Base-by-base conservation (phyloP, 306 rosid genomes). In the Biancaea sappan region DNA sequence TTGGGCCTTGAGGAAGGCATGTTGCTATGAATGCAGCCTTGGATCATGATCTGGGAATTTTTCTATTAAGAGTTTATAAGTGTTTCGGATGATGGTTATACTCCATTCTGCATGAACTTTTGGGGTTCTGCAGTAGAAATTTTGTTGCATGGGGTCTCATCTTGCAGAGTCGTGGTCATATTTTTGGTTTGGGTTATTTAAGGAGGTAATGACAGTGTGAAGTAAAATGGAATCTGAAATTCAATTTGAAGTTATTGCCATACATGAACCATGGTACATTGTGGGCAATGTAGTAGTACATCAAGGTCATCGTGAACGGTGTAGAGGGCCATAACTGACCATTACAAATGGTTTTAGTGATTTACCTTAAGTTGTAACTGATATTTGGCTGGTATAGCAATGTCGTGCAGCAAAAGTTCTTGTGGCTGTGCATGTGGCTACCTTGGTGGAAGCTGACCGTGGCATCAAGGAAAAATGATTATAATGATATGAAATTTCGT, bases 1-100 rank as follows among this genome's bases (percentile, higher is more conserved):
- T 82, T 89, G 86, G 93, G 87, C 89, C 94, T 89, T 91, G 94
- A 82, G 87, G 97, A 89, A 85, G 92, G 92, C 94, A 84, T 74
- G 84, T 82, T 81, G 86, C 90, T 79, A 67, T 86, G 89, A 91
- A 79, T 88, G 87, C 90, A 50, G 83, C 80, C 84, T 83, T 86
- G 90, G 88, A 82, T 85, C 83, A 82, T 82, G 87, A 80, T 79
- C 70, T 86, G 77, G 75, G 88, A 80, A 78, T 70, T 69, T 65
- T 77, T 79, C 74, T 79, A 2, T 75, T 79, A 72, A 78, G 83
- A 84, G 83, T 84, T 76, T 71, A 69, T 82, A 67, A 37, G 82
- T 83, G 77, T 72, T 66, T 82, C 83, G 88, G 78, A 56, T 75
- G 69, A 79, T 79, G 85, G 86, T 65, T 75, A 44, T 71, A 74